phyloP scores from a whole-genome alignment of 2,329 filamentous ascomycete genomes.

The Pseudogymnoascus sp. region DNA sequence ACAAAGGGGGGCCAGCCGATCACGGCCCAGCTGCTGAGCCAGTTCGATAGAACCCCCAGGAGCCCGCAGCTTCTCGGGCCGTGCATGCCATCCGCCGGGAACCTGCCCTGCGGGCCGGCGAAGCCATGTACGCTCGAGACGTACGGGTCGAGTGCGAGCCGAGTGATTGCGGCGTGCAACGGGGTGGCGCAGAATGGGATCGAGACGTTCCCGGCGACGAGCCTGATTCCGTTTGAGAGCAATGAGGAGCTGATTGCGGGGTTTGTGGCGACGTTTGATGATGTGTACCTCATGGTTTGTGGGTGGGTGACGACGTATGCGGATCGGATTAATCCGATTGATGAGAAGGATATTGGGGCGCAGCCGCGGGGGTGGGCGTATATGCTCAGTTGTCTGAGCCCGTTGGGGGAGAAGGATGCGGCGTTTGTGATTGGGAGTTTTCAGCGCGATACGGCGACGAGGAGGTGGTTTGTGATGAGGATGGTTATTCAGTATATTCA shows the following conservation, averaged over 20 bases:
- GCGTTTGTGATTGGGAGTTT: constrained; percentile 16
- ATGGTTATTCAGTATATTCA: constrained; percentile 32
- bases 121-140: background rate
- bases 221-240: background rate
- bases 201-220: background rate
- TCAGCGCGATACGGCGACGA: constrained; percentile 25
- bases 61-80: background rate
- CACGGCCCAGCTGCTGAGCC: background rate
- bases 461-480: constrained; percentile 32
- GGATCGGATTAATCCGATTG: constrained; percentile 15
- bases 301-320: constrained; percentile 25
- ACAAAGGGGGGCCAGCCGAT: background rate
- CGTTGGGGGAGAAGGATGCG: background rate
- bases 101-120: background rate
- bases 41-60: background rate
- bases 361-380: constrained; percentile 27
- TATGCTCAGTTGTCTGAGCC: constrained; percentile 23
- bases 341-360: constrained; percentile 17
- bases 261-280: constrained; percentile 14
- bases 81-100: background rate
- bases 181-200: background rate
- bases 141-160: background rate
- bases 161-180: background rate
- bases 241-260: background rate
- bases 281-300: constrained; percentile 18